Evolutionary conservation across 2,329 filamentous ascomycete species (phyloP), one percentile per base, ranked within the genome.

Genomic region (Botrytis paeoniae): DNA sequence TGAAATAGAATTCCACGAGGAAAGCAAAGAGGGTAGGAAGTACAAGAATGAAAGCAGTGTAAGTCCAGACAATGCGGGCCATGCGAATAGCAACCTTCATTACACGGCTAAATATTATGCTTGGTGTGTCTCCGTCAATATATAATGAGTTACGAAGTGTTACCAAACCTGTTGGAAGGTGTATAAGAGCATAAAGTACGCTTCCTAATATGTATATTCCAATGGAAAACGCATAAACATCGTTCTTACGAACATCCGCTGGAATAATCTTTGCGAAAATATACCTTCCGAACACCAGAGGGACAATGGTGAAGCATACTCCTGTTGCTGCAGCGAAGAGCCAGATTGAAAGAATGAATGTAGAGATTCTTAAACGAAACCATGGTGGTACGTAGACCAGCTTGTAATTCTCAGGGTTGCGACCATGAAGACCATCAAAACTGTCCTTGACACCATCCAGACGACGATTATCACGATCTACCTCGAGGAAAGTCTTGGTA

Each of bases 161-260:
- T 76, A 39, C 80, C 81, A 85, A 6, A 75, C 77, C 74, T 75
- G 80, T 54, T 20, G 81, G 83, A 29, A 85, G 77, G 80, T 91
- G 88, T 76, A 89, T 83, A 41, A 86, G 77, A 60, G 87, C 82
- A 80, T 95, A 97, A 4, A 88, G 84, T 1, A 89, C 79, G 6
- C 88, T 89, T 18, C 93, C 93, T 7, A 97, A 85, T 39, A 94
- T 85, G 80, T 97, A 97, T 59, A 97, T 87, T 22, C 96, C 96
- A 43, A 96, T 90, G 70, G 94, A 97, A 81, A 98, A 97, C 20
- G 96, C 95, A 79, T 99, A 98, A 39, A 99, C 92, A 81, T 99
- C 96, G 82, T 98, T 99, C 80, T 95, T 92, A 59, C 89, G 89
- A 65, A 93, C 88, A 75, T 92, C 87, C 0, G 86, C 83, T 7